phyloP scores from a whole-genome alignment of 345 rosid species.

The Aethionema arabicum region DNA sequence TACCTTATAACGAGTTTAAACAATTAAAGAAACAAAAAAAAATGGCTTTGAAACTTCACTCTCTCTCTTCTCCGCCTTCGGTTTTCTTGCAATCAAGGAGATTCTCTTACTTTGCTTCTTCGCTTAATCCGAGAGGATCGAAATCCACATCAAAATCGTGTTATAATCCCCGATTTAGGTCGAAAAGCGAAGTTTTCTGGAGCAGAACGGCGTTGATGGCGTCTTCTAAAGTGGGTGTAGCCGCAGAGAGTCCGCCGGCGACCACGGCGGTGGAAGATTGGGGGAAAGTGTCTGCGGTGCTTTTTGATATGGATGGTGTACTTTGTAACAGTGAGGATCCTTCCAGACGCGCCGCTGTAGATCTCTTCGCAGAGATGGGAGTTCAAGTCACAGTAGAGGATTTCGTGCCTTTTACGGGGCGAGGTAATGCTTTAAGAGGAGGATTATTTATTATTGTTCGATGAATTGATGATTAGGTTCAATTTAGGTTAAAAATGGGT shows the following conservation, averaged over 20 bases:
- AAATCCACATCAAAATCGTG: background rate
- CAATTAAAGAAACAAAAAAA: background rate
- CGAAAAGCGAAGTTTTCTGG: background rate
- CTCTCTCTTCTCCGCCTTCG: conserved; percentile 30
- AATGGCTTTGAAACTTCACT: conserved; percentile 33
- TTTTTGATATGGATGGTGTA: conserved; percentile 96
- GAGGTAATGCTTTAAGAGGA: conserved; percentile 44
- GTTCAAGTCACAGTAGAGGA: conserved; percentile 77
- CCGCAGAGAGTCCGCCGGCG: conserved; percentile 35
- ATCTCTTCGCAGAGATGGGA: conserved; percentile 86
- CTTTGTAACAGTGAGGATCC: conserved; percentile 80
- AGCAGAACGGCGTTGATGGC: conserved; percentile 5
- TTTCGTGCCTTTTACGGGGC: conserved; percentile 88
- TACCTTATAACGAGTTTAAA: conserved; percentile 9
- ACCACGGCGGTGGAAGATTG: conserved; percentile 26
- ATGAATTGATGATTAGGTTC: background rate
- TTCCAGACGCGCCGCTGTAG: conserved; percentile 90
- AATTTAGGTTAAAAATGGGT: background rate
- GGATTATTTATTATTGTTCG: background rate
- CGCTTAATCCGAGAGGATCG: conserved; percentile 6
- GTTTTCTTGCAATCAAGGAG: conserved; percentile 28
- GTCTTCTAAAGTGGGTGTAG: conserved; percentile 24
- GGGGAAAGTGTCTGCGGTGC: conserved; percentile 91
- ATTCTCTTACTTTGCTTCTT: background rate
- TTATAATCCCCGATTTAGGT: background rate